A percentile compares a stretch with the other conserved stretches of the same genome.
Conservation (phyloP, 352 stramenopile genomes). For the Lagenidium giganteum region DNA sequence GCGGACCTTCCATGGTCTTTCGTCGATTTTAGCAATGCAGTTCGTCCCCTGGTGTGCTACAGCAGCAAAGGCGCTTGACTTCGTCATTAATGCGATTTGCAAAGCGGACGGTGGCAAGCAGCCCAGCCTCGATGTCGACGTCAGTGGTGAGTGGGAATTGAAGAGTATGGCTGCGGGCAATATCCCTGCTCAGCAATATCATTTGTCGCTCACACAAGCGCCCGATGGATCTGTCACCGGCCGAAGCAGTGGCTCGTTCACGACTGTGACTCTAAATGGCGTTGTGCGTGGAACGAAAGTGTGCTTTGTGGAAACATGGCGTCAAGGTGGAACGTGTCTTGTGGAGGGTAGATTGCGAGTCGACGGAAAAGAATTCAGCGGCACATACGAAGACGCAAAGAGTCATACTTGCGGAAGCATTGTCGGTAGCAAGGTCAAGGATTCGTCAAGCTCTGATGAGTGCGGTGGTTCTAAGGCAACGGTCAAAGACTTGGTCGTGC, state of each 20-base stretch:
- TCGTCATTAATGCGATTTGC: no score
- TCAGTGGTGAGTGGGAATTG: constrained; percentile 82
- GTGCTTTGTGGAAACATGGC: constrained; percentile 83
- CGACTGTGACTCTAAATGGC: constrained; percentile 73
- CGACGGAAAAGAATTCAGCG: constrained; percentile 66
- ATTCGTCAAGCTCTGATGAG: neutral
- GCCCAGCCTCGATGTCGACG: constrained; percentile 59
- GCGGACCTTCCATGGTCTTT: constrained; percentile 64
- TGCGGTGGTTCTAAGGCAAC: neutral
- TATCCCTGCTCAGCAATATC: constrained; percentile 85
- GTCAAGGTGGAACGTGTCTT: constrained; percentile 82
- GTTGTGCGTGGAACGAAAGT: constrained; percentile 74
- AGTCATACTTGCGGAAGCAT: constrained; percentile 84
- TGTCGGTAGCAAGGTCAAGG: constrained; percentile 59
- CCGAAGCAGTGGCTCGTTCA: constrained; percentile 77
- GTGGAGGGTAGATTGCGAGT: constrained; percentile 72
- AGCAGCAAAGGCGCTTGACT: no score
- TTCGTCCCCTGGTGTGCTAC: constrained; percentile 78
- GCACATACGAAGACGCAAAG: constrained; percentile 84
- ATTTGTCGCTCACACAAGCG: constrained; percentile 67
- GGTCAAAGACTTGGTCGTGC: constrained; percentile 37
- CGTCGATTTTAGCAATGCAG: constrained; percentile 60
- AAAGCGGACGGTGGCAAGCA: no score
- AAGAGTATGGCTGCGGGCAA: constrained; percentile 85
- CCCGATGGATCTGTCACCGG: constrained; percentile 58